Conservation (phyloP, 495 filamentous ascomycete genomes). For the Pyrenula massariospora region DNA sequence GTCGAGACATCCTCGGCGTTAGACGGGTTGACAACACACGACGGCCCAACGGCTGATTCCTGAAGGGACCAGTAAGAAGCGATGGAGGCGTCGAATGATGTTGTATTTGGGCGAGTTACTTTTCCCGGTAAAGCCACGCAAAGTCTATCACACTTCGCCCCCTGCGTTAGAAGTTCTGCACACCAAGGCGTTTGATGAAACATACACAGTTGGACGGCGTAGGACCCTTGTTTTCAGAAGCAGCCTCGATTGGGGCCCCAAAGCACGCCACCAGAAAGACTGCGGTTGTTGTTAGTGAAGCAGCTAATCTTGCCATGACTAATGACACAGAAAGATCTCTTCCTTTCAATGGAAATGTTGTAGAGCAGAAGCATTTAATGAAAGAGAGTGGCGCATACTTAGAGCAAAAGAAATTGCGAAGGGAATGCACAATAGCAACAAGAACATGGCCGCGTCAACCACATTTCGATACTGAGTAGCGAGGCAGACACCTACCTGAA, state of each 20-base stretch:
- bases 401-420: no score
- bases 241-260: not conserved
- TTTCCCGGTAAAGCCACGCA: slow-evolving; percentile 1
- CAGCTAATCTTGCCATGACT: not conserved
- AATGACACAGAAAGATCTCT: not conserved
- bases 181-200: not conserved
- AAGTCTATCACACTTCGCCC: not conserved
- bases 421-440: not conserved
- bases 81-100: slow-evolving; percentile 10
- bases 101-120: slow-evolving; percentile 9
- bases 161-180: not conserved
- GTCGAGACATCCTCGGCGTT: slow-evolving; percentile 15
- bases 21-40: slow-evolving; percentile 20
- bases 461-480: not conserved
- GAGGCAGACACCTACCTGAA: not conserved
- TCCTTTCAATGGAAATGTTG: no score
- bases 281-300: not conserved
- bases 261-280: not conserved
- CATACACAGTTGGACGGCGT: not conserved
- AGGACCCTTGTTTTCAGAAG: not conserved
- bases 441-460: not conserved
- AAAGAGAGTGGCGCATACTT: not conserved
- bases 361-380: not conserved
- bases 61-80: slow-evolving; percentile 17
- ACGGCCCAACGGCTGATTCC: slow-evolving; percentile 17